Evolutionary conservation across 2,329 filamentous ascomycete species (phyloP).

Genomic region (Fusarium sp.): DNA sequence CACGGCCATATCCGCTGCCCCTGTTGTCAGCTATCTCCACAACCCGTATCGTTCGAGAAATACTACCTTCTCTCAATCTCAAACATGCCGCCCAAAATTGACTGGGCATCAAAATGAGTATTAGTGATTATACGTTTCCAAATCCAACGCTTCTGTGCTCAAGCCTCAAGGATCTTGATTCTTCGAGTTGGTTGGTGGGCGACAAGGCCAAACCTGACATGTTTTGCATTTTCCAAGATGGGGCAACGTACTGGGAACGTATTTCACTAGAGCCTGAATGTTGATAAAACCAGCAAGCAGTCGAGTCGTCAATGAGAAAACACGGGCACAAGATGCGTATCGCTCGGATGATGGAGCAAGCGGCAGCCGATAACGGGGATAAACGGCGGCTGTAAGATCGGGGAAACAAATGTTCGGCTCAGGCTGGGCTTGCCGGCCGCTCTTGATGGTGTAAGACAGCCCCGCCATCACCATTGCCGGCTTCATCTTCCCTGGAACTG

Average conservation of each 20-base stretch:
- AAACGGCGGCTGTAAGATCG: conserved; percentile 23
- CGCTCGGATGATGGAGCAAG: conserved; percentile 32
- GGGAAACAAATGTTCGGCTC: conserved; percentile 32
- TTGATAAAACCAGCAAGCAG: conserved; percentile 6
- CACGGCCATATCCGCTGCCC: conserved; percentile 10
- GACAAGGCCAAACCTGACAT: conserved; percentile 12
- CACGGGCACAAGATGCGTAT: conserved; percentile 19
- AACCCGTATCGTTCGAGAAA: neutral
- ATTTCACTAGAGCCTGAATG: conserved; percentile 2
- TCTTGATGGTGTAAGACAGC: conserved; percentile 12
- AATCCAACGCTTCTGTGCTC: neutral
- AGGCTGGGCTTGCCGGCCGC: conserved; percentile 30
- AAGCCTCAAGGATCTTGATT: neutral
- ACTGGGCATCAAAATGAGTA: neutral
- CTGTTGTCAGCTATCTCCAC: conserved; percentile 10
- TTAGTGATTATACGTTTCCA: neutral
- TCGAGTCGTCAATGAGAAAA: conserved; percentile 5
- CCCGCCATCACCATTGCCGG: conserved; percentile 24
- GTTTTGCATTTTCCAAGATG: conserved; percentile 26
- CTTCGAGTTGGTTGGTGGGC: neutral
- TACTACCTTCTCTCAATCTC: neutral
- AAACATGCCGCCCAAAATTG: neutral
- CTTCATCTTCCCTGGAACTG: conserved; percentile 34
- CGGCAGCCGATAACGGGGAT: conserved; percentile 30
- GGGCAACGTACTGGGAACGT: conserved; percentile 23